Evolutionary conservation across 2,329 filamentous ascomycete species (phyloP).

Genomic region (Epichloe typhina): DNA sequence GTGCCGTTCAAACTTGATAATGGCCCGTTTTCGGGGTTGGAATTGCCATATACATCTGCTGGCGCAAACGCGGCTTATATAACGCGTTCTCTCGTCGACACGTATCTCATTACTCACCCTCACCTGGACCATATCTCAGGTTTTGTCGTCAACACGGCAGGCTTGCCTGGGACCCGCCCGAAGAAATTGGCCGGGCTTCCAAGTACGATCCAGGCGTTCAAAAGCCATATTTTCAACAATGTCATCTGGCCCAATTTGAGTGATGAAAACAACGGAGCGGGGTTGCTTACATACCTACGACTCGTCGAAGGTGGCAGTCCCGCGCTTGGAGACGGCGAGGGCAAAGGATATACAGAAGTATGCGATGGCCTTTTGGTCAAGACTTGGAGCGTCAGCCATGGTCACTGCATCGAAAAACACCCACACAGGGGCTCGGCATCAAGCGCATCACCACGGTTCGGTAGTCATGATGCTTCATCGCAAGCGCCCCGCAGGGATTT

Average conservation of each 20-base stretch:
- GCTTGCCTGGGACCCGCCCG: conserved; percentile 63
- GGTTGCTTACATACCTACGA: conserved; percentile 79
- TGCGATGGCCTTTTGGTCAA: conserved; percentile 84
- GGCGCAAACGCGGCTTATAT: conserved; percentile 72
- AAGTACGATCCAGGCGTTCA: conserved; percentile 82
- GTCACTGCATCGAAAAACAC: conserved; percentile 68
- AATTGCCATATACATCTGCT: conserved; percentile 51
- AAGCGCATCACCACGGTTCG: conserved; percentile 34
- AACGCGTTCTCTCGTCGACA: conserved; percentile 66
- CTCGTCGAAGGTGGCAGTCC: conserved; percentile 81
- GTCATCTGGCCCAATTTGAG: conserved; percentile 95
- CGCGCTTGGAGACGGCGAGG: conserved; percentile 66
- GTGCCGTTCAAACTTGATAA: conserved; percentile 41
- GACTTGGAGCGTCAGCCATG: conserved; percentile 78
- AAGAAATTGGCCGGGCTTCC: conserved; percentile 81
- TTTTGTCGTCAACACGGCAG: conserved; percentile 86
- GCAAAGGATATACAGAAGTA: conserved; percentile 74
- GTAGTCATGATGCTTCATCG: conserved; percentile 33
- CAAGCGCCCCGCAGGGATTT: conserved; percentile 16
- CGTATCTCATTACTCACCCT: conserved; percentile 90
- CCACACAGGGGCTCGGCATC: conserved; percentile 46
- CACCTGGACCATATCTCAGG: conserved; percentile 90
- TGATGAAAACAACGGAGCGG: conserved; percentile 89
- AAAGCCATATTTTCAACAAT: conserved; percentile 93
- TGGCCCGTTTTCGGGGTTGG: conserved; percentile 71